Evolutionary conservation across 805 yeast genomes (phyloP).

Genomic region (Wickerhamiella kurtzmanii): DNA sequence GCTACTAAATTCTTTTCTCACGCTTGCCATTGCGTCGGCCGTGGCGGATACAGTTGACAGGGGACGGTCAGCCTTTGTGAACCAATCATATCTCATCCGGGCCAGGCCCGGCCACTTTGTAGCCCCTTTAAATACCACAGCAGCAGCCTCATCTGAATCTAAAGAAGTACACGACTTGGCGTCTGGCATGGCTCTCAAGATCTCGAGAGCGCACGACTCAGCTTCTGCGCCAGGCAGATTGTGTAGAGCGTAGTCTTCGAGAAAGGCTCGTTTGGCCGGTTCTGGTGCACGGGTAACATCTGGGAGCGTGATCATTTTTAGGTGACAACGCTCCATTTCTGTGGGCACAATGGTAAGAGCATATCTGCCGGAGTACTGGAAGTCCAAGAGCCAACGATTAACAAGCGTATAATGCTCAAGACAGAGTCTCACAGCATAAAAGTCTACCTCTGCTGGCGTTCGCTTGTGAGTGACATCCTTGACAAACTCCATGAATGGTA

Average conservation of each 20-base stretch:
- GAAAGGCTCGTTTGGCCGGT: slow-evolving; percentile 2
- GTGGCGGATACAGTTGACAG: background rate
- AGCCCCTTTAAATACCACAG: slow-evolving; percentile 3
- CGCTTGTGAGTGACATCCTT: background rate
- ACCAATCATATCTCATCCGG: background rate
- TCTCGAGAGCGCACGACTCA: slow-evolving; percentile 13
- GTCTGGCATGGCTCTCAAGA: slow-evolving; percentile 2
- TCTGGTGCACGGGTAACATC: background rate
- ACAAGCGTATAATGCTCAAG: slow-evolving; percentile 13
- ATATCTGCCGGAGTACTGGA: slow-evolving; percentile 5
- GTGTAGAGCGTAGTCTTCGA: slow-evolving; percentile 15
- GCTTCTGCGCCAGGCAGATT: slow-evolving; percentile 9
- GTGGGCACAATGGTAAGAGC: slow-evolving; percentile 11
- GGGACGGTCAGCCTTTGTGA: background rate
- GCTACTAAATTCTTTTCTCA: slow-evolving; percentile 5
- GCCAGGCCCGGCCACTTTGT: background rate
- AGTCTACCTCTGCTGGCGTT: slow-evolving; percentile 1
- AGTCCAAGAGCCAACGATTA: slow-evolving; percentile 3
- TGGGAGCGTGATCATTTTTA: background rate
- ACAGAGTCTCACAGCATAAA: slow-evolving; percentile 13
- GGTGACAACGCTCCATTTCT: slow-evolving; percentile 4
- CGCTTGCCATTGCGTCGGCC: slow-evolving; percentile 2
- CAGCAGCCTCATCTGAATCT: slow-evolving; percentile 10
- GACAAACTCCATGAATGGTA: slow-evolving; percentile 8
- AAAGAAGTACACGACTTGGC: background rate